These are phyloP conservation scores for Aquilaria sinensis DNA, from an alignment of 345 rosid genomes.

Conservation along the genomic window DNA sequence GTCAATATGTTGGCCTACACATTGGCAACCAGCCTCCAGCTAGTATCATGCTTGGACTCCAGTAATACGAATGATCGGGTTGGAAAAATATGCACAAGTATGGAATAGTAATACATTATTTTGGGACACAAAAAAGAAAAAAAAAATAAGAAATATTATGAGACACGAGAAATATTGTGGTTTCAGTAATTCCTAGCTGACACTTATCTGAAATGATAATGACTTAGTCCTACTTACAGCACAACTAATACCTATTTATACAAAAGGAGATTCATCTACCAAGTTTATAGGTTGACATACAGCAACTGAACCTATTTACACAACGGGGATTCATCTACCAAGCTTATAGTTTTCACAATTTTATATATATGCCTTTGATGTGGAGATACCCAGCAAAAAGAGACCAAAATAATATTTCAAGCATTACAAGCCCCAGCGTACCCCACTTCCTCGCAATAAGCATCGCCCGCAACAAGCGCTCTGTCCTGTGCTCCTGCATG, in stretches of 20 bases:
- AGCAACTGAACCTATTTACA: not conserved
- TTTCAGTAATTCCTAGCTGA: too few species aligned
- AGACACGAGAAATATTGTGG: too few species aligned
- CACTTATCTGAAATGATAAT: too few species aligned
- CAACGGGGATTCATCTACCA: not conserved
- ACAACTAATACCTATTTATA: not conserved
- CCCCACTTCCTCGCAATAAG: slow-evolving; percentile 42
- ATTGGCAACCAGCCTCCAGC: too few species aligned
- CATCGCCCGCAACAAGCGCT: slow-evolving; percentile 26
- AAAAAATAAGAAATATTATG: too few species aligned
- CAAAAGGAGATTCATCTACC: not conserved
- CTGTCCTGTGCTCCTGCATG: slow-evolving; percentile 36
- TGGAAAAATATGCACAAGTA: too few species aligned
- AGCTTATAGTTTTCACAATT: slow-evolving; percentile 15
- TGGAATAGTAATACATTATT: too few species aligned
- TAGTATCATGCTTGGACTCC: too few species aligned
- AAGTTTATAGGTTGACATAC: too few species aligned
- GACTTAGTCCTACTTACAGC: not conserved
- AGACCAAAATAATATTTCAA: slow-evolving; percentile 48
- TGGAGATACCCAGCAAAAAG: slow-evolving; percentile 40
- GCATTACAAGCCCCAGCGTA: slow-evolving; percentile 37
- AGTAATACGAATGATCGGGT: too few species aligned
- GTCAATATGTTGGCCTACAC: too few species aligned
- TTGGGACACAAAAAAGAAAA: too few species aligned
- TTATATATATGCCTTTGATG: slow-evolving; percentile 34